Evolutionary conservation across 73 alveolate genomes (phyloP).

Genomic region (Effrenium voratum): DNA sequence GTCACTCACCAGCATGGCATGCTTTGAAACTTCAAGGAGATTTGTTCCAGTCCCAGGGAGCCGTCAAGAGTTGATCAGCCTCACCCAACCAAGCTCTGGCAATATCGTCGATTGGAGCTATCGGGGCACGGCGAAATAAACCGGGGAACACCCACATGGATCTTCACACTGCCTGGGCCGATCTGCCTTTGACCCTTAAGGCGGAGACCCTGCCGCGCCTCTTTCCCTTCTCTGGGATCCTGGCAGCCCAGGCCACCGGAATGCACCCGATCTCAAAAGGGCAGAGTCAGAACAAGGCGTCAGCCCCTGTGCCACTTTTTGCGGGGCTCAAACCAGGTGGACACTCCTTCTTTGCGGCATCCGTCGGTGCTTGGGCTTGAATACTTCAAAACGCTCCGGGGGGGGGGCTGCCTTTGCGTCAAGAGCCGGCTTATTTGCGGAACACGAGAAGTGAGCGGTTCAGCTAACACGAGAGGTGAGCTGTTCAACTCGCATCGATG

Average conservation of each 20-base stretch:
- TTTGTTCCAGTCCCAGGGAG: constrained; percentile 3
- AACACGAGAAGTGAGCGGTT: too few relatives aligned
- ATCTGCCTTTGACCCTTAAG: neutral
- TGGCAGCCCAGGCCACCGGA: constrained; percentile 5
- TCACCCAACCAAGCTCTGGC: neutral
- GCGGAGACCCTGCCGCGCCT: constrained; percentile 45
- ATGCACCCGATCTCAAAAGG: neutral
- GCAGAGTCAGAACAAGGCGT: neutral
- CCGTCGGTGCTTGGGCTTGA: too few relatives aligned
- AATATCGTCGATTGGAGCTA: neutral
- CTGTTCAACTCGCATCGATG: too few relatives aligned
- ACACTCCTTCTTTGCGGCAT: too few relatives aligned
- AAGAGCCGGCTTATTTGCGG: too few relatives aligned
- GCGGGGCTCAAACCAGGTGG: neutral
- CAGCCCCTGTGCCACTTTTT: neutral
- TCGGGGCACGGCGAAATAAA: neutral
- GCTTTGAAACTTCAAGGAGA: too few relatives aligned
- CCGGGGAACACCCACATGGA: neutral
- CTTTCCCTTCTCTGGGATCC: constrained; percentile 31
- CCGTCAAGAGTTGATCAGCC: neutral
- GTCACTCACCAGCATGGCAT: too few relatives aligned
- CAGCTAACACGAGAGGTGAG: too few relatives aligned
- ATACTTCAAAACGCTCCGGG: too few relatives aligned
- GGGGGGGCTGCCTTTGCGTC: too few relatives aligned
- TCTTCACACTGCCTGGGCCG: neutral